Percentiles rank a stretch among this genome's conserved stretches.
Evolutionary conservation across 208 protist genomes (phyloP).

Genomic region (Endotrypanum monterogeii): DNA sequence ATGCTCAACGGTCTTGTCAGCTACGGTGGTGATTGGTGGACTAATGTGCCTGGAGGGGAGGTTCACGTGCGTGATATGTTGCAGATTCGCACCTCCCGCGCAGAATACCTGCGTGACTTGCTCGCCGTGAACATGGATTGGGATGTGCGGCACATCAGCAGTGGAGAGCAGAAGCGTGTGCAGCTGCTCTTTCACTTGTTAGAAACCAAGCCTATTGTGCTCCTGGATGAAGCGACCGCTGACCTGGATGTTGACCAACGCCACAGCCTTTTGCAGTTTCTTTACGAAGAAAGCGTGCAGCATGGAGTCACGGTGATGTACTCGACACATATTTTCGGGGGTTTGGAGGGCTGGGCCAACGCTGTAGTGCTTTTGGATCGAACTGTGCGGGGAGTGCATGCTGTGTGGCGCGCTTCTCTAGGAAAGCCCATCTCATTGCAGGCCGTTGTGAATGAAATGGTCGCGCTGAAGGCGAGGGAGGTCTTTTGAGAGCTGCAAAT

Average conservation of each 20-base stretch:
- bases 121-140: conserved; percentile 82
- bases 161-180: conserved; percentile 88
- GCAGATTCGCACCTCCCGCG: conserved; percentile 48
- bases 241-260: conserved; percentile 92
- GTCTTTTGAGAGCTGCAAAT: conserved; percentile 25
- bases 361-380: conserved; percentile 73
- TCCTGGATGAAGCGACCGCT: conserved; percentile 92
- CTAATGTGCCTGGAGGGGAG: conserved; percentile 61
- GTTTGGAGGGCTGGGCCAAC: conserved; percentile 83
- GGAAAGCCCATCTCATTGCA: conserved; percentile 28
- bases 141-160: conserved; percentile 82
- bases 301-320: conserved; percentile 89
- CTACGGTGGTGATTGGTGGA: conserved; percentile 84
- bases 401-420: conserved; percentile 31
- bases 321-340: conserved; percentile 94
- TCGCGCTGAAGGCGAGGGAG: conserved; percentile 49
- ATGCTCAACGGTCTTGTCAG: conserved; percentile 66
- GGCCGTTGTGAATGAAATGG: conserved; percentile 38
- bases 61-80: conserved; percentile 75
- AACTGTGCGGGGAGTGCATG: conserved; percentile 44
- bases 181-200: conserved; percentile 80
- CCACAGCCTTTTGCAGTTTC: conserved; percentile 77
- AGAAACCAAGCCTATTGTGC: conserved; percentile 65
- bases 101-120: conserved; percentile 45
- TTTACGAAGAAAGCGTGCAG: conserved; percentile 78